Conservation (phyloP, 371 early-diverging fungal species). For the Entomophthora muscae region DNA sequence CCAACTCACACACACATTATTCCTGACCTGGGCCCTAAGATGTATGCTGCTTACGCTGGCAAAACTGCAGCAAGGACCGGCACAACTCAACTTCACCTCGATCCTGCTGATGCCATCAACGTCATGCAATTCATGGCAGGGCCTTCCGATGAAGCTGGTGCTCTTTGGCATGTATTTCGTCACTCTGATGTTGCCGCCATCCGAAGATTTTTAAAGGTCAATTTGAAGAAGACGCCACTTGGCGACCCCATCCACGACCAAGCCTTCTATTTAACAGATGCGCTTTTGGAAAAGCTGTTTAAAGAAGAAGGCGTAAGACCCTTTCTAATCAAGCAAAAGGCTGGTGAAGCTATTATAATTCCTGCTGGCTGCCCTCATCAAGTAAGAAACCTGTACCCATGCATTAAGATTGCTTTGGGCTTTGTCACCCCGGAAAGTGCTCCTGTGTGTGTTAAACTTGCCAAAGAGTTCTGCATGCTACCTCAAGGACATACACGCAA, state of each 20-base stretch:
- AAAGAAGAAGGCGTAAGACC: slow-evolving; percentile 19
- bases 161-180: slow-evolving; percentile 51
- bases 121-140: slow-evolving; percentile 24
- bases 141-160: slow-evolving; percentile 15
- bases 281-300: slow-evolving; percentile 19
- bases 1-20: slow-evolving; percentile 26
- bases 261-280: slow-evolving; percentile 26
- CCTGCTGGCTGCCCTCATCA: slow-evolving; percentile 65
- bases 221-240: not conserved
- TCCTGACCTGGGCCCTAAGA: slow-evolving; percentile 54
- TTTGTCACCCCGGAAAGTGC: slow-evolving; percentile 46
- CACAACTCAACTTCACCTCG: slow-evolving; percentile 47
- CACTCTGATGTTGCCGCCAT: slow-evolving; percentile 19
- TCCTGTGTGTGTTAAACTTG: slow-evolving; percentile 4
- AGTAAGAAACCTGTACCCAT: slow-evolving; percentile 37
- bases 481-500: slow-evolving; percentile 3
- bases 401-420: slow-evolving; percentile 45
- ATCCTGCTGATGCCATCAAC: slow-evolving; percentile 59
- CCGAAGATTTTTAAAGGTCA: slow-evolving; percentile 10
- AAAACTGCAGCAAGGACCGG: slow-evolving; percentile 14
- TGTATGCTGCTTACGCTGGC: slow-evolving; percentile 53
- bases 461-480: slow-evolving; percentile 10
- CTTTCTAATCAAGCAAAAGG: slow-evolving; percentile 34
- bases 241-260: slow-evolving; percentile 45
- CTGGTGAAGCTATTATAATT: slow-evolving; percentile 52